Evolutionary conservation across 139 green algal genomes (phyloP).

Genomic region (Limnomonas spitsbergensis): DNA sequence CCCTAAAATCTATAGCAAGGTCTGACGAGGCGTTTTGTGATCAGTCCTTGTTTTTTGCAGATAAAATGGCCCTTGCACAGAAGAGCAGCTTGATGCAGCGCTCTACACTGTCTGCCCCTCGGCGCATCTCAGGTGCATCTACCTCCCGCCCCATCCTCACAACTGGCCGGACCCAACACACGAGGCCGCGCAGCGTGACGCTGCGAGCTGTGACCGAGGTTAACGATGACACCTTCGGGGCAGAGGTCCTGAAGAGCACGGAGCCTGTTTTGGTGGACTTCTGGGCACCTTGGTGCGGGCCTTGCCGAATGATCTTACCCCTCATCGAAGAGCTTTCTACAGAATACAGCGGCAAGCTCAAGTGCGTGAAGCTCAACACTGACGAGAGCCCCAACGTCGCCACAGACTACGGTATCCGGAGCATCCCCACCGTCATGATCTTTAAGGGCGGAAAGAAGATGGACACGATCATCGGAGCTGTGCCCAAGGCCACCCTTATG

Average conservation of each 20-base stretch:
- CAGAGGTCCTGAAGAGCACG: constrained; percentile 12
- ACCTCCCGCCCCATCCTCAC: no score
- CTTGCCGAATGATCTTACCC: constrained; percentile 92
- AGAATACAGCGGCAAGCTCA: constrained; percentile 77
- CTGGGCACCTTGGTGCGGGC: constrained; percentile 76
- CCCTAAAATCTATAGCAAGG: no score
- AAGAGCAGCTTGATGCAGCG: no score
- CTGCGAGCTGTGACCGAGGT: neutral
- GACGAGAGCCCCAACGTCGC: constrained; percentile 91
- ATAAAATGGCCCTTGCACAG: no score
- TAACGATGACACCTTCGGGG: constrained; percentile 10
- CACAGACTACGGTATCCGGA: constrained; percentile 93
- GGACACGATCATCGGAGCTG: constrained; percentile 97
- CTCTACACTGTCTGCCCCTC: no score
- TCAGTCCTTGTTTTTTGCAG: no score
- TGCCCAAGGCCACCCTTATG: constrained; percentile 88
- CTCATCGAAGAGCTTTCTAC: constrained; percentile 82
- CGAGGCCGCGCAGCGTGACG: neutral
- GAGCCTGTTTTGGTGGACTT: constrained; percentile 94
- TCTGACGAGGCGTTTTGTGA: no score
- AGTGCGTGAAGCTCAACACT: constrained; percentile 86
- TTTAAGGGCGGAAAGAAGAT: constrained; percentile 94
- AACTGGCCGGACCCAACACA: no score
- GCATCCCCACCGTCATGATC: constrained; percentile 96
- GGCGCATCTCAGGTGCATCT: no score